Evolutionary conservation across 768 basidiomycete species (phyloP), one percentile per base, ranked within the genome.

Genomic region (Myochromella boudieri): DNA sequence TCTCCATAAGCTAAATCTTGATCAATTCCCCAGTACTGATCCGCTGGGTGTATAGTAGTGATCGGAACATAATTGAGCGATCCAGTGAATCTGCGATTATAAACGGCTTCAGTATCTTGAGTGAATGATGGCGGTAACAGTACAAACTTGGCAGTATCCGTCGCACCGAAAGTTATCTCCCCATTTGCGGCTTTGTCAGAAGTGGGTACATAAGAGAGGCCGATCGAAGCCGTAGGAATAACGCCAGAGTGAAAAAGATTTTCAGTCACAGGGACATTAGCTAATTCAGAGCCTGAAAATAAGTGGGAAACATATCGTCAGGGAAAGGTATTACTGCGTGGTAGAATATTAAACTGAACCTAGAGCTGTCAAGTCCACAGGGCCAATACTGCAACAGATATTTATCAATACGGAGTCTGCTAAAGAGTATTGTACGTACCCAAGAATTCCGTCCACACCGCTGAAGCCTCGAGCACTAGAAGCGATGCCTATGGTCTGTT

Each of bases 221-320:
- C 78, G 44, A 82, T 65, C 3, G 69, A 67, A 51, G 78, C 62
- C 10, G 64, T 53, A 11, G 68, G 37, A 49, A 84, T 82, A 2
- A 60, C 61, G 8, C 75, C 74, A 56, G 79, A 70, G 8, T 62
- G 27, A 60, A 68, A 76, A 10, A 82, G 69, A 60, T 77, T 83
- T 63, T 82, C 75, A n/a, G 74, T 78, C 14, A 84, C 74, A 9
- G 81, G 82, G 7, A 79, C 76, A 17, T 80, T 71, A 15, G 57
- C 34, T 8, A 62, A 65, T 42, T 63, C 60, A 3, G 62, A 62
- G 28, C n/a, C n/a, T n/a, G n/a, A n/a, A n/a, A n/a, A n/a, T n/a
- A n/a, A n/a, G n/a, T n/a, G n/a, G n/a, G n/a, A n/a, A n/a, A n/a
- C n/a, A n/a, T n/a, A n/a, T n/a, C n/a, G n/a, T n/a, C n/a, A n/a